Evolutionary conservation across 768 basidiomycete genomes (phyloP), one percentile per base, ranked within the genome.

Genomic region (Suillus fuscotomentosus): DNA sequence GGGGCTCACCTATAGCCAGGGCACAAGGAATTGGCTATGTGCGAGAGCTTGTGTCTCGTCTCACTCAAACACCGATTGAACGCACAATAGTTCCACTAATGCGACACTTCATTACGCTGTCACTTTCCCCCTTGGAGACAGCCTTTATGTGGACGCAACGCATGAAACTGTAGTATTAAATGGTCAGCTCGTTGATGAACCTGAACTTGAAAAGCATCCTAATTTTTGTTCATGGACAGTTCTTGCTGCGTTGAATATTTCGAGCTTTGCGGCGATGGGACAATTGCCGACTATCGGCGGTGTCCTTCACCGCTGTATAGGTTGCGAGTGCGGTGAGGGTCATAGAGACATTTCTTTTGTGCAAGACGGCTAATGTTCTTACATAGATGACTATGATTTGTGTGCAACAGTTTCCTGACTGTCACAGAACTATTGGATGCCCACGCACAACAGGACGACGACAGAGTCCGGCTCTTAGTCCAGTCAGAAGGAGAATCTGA

Each of bases 151-250:
- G 8, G 93, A 95, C 71, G 91, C 91, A 5, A 91, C 89, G 0
- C 94, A 95, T 66, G 93, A 95, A 70, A 90, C 92, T 42, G 90
- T 94, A 53, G 86, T 94, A 3, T 76, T 92, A 14, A 88, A 93
- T 68, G 84, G 89, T 89, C 64, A 54, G 83, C 73, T 34, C 17
- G 36, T 48, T 4, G n/a, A 31, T 41, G 27, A 14, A n/a, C 13
- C 61, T 27, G 3, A 60, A 50, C 20, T 24, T 38, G 17, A 22
- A 20, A 61, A 47, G 8, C 10, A 5, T 36, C 22, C 64, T 73
- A 31, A 69, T 41, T 1, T 24, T 39, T 3, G 36, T 43, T n/a
- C 62, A 27, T 27, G 15, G 7, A 50, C 24, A 89, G 90, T 92
- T 24, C 81, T 95, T 45, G 90, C 92, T 9, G 92, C 92, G 5